A percentile compares a stretch with the other conserved stretches of the same genome.
These are phyloP conservation scores for Backusella psychrophila DNA, from an alignment of 192 early-diverging fungal species.

Conservation along the genomic window DNA sequence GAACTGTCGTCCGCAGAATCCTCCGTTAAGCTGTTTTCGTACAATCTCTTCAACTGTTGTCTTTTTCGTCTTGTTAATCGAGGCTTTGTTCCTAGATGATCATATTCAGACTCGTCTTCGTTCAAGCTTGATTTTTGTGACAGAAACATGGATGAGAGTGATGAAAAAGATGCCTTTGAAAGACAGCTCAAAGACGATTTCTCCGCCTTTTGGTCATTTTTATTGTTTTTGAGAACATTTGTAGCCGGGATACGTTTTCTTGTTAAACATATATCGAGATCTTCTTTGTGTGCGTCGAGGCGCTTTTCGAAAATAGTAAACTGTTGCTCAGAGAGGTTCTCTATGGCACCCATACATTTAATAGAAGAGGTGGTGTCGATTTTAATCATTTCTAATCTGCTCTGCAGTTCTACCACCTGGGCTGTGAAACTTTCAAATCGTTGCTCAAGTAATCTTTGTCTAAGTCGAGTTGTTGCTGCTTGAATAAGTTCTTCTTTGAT, in stretches of 20 bases:
- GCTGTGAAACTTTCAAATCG: background rate
- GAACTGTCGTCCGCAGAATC: background rate
- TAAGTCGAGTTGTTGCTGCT: background rate
- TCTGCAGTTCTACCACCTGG: constrained; percentile 4
- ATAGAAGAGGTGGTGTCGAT: background rate
- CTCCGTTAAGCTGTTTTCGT: background rate
- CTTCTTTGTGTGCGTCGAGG: background rate
- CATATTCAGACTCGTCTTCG: background rate
- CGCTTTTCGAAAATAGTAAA: background rate
- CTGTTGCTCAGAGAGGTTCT: background rate
- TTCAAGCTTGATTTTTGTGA: background rate
- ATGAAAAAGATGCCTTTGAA: background rate
- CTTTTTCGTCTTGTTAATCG: background rate
- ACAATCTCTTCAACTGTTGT: background rate
- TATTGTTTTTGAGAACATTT: background rate
- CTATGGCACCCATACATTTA: background rate
- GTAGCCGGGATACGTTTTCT: background rate
- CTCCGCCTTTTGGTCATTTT: background rate
- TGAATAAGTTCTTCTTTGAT: background rate
- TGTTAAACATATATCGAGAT: background rate
- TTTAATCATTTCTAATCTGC: constrained; percentile 6
- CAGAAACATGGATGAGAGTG: background rate
- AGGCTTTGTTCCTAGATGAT: background rate
- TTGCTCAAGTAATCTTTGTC: background rate
- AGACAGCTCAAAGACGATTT: background rate